Base-by-base conservation (phyloP, 2,329 filamentous ascomycete species). In the Pseudomassariella vexata region DNA sequence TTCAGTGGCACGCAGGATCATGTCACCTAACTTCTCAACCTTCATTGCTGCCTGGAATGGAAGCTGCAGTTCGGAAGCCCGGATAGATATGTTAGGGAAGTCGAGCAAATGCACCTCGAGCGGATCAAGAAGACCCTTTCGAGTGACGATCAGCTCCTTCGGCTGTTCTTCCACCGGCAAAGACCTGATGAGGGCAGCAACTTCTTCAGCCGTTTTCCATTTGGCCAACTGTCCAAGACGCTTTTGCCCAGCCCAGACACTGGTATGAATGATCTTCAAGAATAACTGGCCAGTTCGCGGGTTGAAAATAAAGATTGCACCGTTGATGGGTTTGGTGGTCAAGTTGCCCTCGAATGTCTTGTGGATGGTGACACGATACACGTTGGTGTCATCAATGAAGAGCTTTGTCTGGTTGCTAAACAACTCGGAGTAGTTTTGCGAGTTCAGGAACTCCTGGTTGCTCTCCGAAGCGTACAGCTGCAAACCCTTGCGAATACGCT, bases 21-120 rank as follows among this genome's bases (percentile, higher is more conserved):
- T 95, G 63, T 98, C 94, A 45, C 90, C 94, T 27, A 98, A 76
- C 62, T 98, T 98, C 65, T 98, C 92, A 3, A 98, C 89, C 72
- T 98, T 98, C 90, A 98, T 98, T 1, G 94, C 94, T 34, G 92
- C 92, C 62, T 98, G 94, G 84, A 98, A 98, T 2, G 92, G 92
- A 43, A 98, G 70, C 59, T 98, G 92, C 47, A 98, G 66, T 61
- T 98, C 92, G 1, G 92, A 98, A 9, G 92, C 92, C 47, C 92
- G 85, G 48, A 98, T 98, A 3, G 92, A 95, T 45, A 98, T 98
- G 57, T 98, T 98, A 34, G 92, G 92, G 71, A 98, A 98, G 58
- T 98, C 94, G 24, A 98, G 81, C 52, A 98, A 61, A 55, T 98
- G 94, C 11, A 98, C 92, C 59, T 98, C 92, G 7, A 98, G 78